Conservation (phyloP, 805 yeast genomes). For the Ogataea parapolymorpha region DNA sequence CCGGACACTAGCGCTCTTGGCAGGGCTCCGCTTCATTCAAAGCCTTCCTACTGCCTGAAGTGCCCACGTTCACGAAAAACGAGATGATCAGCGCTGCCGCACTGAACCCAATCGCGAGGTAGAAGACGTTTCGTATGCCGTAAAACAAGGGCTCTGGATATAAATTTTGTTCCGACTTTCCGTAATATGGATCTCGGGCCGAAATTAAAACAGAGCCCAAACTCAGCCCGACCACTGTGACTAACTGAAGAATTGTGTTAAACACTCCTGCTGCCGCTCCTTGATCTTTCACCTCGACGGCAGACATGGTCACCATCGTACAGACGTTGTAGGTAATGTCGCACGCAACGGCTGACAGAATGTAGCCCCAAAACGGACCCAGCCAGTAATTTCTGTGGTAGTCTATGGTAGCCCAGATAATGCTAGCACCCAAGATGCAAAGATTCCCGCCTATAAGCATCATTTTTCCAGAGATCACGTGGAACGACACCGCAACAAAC, state of each 20-base stretch:
- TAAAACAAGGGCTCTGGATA: conserved; percentile 23
- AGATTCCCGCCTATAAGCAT: conserved; percentile 30
- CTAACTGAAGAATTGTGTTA: conserved; percentile 36
- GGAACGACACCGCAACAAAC: conserved; percentile 39
- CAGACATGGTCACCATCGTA: conserved; percentile 35
- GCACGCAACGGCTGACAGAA: conserved; percentile 37
- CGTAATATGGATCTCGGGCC: conserved; percentile 27
- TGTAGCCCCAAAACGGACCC: conserved; percentile 38
- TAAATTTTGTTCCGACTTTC: conserved; percentile 17
- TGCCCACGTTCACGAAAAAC: conserved; percentile 33
- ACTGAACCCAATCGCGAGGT: conserved; percentile 33
- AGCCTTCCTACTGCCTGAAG: conserved; percentile 15
- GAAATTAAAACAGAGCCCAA: conserved; percentile 35
- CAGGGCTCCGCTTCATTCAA: not conserved
- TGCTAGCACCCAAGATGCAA: conserved; percentile 29
- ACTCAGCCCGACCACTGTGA: conserved; percentile 37
- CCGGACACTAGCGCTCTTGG: not conserved
- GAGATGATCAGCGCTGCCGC: conserved; percentile 27
- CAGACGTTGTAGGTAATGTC: conserved; percentile 41
- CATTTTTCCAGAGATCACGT: conserved; percentile 35
- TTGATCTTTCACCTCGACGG: conserved; percentile 34
- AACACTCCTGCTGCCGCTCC: conserved; percentile 41
- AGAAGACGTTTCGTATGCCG: conserved; percentile 33
- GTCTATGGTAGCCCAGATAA: conserved; percentile 37
- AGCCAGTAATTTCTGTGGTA: conserved; percentile 36